Evolutionary conservation across 2,329 filamentous ascomycete species (phyloP), one percentile per base, ranked within the genome.

Genomic region (Teratosphaeria gauchensis): DNA sequence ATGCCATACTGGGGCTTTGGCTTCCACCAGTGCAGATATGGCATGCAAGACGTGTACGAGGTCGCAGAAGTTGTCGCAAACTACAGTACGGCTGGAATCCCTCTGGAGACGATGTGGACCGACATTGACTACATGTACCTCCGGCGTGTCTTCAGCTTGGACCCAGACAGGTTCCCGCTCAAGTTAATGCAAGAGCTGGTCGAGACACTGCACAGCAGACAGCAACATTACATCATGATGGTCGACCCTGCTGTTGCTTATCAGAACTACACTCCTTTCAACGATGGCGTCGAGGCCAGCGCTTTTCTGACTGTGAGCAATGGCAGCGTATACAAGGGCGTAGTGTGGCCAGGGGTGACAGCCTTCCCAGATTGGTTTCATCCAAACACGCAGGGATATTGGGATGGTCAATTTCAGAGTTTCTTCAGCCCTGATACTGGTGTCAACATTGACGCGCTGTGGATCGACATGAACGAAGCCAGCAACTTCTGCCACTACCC

Each of bases 371-470:
- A 92, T 70, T 92, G 88, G 88, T 90, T 91, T 68, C 76, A 84
- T 19, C 78, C 80, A 7, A 83, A 83, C 56, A 82, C 84, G 1
- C 79, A 84, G 54, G 67, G 74, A 1, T 94, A 84, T 72, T 92
- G 89, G 89, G 84, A 84, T 63, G 77, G 78, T 4, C 82, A 92
- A 68, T 86, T 92, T 64, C 71, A 69, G 0, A 71, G 68, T 1
- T 89, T 89, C 75, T 91, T 92, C 74, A 72, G 80, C 60, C 72
- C 80, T 0, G 76, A 84, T 0, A 78, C 74, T 1, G 89, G 88
- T 32, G 78, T 92, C 16, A 83, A 92, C 63, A 86, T 92, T 54
- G 89, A 92, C 61, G 89, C 82, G 1, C 76, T 92, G 1, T 71
- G 68, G 86, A 89, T 89, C 63, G 87, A 90, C 65, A 83, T 87